Evolutionary conservation across 192 early-diverging fungal species (phyloP).

Genomic region (Umbelopsis sp.): DNA sequence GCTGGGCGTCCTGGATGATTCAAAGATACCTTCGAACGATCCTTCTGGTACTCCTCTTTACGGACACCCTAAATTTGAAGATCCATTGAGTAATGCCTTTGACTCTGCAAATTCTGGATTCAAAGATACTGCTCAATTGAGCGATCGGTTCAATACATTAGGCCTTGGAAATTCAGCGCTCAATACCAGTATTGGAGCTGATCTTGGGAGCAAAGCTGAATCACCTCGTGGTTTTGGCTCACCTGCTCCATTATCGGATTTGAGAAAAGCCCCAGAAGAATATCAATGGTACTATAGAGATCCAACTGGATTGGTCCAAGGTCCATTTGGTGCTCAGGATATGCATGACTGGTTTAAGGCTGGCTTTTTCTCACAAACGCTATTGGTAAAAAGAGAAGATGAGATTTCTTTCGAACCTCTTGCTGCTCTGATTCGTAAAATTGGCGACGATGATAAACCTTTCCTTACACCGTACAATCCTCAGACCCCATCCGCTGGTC

Average conservation of each 20-base stretch:
- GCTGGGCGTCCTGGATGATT: background rate
- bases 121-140: background rate
- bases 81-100: background rate
- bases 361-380: slow-evolving; percentile 79
- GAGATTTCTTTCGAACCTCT: slow-evolving; percentile 81
- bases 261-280: slow-evolving; percentile 30
- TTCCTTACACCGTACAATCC: slow-evolving; percentile 59
- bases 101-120: background rate
- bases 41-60: background rate
- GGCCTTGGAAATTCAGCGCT: background rate
- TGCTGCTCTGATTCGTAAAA: slow-evolving; percentile 58
- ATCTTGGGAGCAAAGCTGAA: background rate
- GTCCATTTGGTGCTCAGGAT: slow-evolving; percentile 83
- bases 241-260: background rate
- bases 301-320: slow-evolving; percentile 83
- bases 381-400: slow-evolving; percentile 83
- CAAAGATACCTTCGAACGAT: background rate
- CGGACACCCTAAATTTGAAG: background rate
- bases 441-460: slow-evolving; percentile 67
- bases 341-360: slow-evolving; percentile 96
- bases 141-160: background rate
- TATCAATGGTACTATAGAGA: slow-evolving; percentile 85
- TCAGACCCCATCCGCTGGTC: background rate
- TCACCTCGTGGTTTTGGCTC: background rate
- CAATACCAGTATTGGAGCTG: background rate